Evolutionary conservation across 495 filamentous ascomycete genomes (phyloP), one percentile per base, ranked within the genome.

Genomic region (Achaetomiella virescens): DNA sequence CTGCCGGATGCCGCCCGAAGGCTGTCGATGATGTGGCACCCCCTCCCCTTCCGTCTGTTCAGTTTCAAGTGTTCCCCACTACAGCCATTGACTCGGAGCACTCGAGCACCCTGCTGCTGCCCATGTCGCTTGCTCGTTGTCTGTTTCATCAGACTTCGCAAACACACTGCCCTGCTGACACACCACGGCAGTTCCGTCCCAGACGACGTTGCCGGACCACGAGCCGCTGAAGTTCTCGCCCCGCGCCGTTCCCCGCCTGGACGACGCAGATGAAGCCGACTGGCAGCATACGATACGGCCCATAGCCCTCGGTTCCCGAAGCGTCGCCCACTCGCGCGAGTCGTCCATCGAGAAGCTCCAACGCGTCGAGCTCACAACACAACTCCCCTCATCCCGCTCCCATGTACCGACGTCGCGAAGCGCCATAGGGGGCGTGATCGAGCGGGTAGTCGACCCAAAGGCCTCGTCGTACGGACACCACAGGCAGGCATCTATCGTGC

Each of bases 401-500:
- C 75, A 73, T 62, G 60, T 61, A 41, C 59, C 71, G 55, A 58
- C 72, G 54, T 57, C 62, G 46, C 69, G 75, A 50, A 50, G 64
- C 29, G 76, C 72, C 61, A 71, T 82, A 57, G 70, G 66, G 52
- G 78, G 73, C 58, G 74, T 82, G 61, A 74, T 90, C 60, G 90
- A 93, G 69, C 81, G 90, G 51, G 58, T 69, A 15, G 69, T 70
- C 14, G 76, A 78, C 46, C 71, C 70, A n/a, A 78, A 78, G 51
- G 47, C 65, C 9, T 68, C 68, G 1, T 69, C 85, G 12, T 95
- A 97, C 72, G 87, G 86, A 43, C 92, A 97, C 67, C 89, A 96
- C 68, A 82, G 93, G 20, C 89, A 98, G 70, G 90, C 90, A 1
- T 96, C 92, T 25, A 96, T 96, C 59, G 90, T 96, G 43, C 89